A percentile compares a stretch with the other conserved stretches of the same genome.
phyloP scores from a whole-genome alignment of 2,329 filamentous ascomycete genomes.

The Colletotrichum falcatum region DNA sequence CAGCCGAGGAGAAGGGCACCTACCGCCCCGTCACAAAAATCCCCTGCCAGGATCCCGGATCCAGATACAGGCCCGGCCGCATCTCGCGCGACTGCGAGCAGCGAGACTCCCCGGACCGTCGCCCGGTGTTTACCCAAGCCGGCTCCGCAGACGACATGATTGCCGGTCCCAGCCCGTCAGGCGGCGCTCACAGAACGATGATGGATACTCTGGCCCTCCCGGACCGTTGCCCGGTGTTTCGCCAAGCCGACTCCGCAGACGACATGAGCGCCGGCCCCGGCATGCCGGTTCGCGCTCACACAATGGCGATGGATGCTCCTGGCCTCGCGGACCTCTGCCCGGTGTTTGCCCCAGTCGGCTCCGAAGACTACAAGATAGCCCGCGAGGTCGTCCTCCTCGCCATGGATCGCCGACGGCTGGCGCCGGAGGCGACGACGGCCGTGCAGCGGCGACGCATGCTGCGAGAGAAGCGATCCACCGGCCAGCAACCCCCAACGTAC shows the following conservation, averaged over 20 bases:
- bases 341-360: too few species aligned
- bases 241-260: too few species aligned
- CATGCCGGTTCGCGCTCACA: too few species aligned
- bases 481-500: background rate
- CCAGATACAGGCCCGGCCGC: conserved; percentile 2
- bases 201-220: background rate
- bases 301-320: too few species aligned
- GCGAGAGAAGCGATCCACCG: background rate
- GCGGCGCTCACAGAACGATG: background rate
- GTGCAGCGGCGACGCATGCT: background rate
- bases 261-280: too few species aligned
- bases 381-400: background rate
- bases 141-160: background rate
- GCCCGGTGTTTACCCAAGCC: background rate
- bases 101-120: background rate
- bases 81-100: background rate
- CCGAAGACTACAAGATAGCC: too few species aligned
- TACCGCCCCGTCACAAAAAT: background rate
- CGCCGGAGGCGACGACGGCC: background rate
- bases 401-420: background rate
- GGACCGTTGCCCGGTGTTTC: too few species aligned
- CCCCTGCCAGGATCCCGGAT: conserved; percentile 13
- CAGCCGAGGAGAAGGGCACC: accelerated
- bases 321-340: too few species aligned
- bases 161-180: background rate